These are phyloP conservation scores for Aspergillus hiratsukae DNA, from an alignment of 2,329 filamentous ascomycete genomes.

Conservation along the genomic window DNA sequence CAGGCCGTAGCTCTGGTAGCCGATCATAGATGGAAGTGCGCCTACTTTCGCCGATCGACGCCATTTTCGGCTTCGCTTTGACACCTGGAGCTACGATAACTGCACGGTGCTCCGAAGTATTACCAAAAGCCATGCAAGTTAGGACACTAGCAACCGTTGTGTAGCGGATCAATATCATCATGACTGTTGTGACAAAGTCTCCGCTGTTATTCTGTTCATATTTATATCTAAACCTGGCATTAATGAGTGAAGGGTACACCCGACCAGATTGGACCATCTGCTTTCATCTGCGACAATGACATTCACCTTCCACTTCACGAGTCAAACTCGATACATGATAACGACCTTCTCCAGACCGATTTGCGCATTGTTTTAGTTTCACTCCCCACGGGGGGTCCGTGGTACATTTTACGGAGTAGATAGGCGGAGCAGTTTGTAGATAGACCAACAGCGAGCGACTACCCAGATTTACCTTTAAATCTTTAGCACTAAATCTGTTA, in stretches of 20 bases:
- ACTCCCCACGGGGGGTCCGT: not conserved
- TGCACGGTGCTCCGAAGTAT: not conserved
- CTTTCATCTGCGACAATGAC: not conserved
- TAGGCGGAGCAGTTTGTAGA: too few species aligned
- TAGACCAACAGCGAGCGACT: too few species aligned
- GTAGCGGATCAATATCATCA: not conserved
- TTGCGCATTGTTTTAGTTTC: not conserved
- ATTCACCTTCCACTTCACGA: not conserved
- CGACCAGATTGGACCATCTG: not conserved
- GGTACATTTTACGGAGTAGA: too few species aligned
- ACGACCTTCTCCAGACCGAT: not conserved
- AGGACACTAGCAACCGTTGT: not conserved
- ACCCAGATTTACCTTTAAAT: too few species aligned
- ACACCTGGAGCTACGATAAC: not conserved
- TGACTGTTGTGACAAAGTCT: not conserved
- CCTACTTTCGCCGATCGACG: not conserved
- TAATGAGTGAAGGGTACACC: not conserved
- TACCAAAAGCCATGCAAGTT: not conserved
- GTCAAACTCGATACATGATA: not conserved
- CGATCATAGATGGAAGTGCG: not conserved
- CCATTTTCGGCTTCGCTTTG: not conserved
- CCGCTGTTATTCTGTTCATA: not conserved
- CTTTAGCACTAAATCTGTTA: too few species aligned
- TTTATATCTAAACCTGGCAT: not conserved
- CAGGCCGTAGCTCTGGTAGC: not conserved